A percentile compares a stretch with the other conserved stretches of the same genome.
phyloP scores from a whole-genome alignment of 306 rosid species.

The Begonia loranthoides region DNA sequence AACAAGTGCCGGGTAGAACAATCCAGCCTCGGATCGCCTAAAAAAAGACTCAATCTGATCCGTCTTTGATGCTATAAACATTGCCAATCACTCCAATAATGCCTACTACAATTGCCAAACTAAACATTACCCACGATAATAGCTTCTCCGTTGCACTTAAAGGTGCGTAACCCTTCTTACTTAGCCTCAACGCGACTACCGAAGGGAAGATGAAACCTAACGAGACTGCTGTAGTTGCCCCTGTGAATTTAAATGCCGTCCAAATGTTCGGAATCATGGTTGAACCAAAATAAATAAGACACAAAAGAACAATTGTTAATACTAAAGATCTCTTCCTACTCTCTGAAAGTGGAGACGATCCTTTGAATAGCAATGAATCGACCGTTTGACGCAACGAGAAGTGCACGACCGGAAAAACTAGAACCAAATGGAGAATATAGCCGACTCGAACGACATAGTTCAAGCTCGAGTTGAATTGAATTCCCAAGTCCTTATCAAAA shows the following conservation, averaged over 20 bases:
- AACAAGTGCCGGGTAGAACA: too few relatives aligned
- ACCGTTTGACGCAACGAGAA: conserved; percentile 80
- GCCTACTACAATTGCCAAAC: conserved; percentile 53
- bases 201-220: conserved; percentile 85
- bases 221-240: conserved; percentile 86
- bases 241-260: conserved; percentile 92
- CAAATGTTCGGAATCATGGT: conserved; percentile 93
- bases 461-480: conserved; percentile 58
- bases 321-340: conserved; percentile 64
- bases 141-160: conserved; percentile 40
- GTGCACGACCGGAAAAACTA: conserved; percentile 91
- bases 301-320: conserved; percentile 59
- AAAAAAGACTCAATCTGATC: conserved; percentile 28
- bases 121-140: conserved; percentile 59
- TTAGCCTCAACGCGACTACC: conserved; percentile 50
- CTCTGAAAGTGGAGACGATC: conserved; percentile 63
- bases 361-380: conserved; percentile 53
- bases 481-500: conserved; percentile 72
- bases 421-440: conserved; percentile 82
- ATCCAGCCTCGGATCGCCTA: too few relatives aligned
- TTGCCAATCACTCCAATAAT: conserved; percentile 64
- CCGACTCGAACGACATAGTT: conserved; percentile 75
- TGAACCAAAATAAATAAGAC: conserved; percentile 70
- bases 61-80: conserved; percentile 44
- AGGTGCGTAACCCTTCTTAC: conserved; percentile 24